Conservation (phyloP, 2,329 filamentous ascomycete genomes). For the Xylaria sp. region DNA sequence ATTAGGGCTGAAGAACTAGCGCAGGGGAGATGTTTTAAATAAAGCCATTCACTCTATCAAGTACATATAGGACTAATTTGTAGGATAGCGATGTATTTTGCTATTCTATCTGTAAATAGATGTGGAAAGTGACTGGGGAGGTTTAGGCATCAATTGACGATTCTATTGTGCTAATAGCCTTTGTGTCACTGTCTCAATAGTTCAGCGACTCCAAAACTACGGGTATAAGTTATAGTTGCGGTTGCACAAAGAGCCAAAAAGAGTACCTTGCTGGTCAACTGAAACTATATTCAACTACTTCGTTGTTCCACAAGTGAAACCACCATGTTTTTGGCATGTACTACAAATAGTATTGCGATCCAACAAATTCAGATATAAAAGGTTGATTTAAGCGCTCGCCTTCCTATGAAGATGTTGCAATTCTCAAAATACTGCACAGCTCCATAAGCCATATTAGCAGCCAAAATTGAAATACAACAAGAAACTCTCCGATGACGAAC, state of each 20-base stretch:
- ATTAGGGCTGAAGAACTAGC: not conserved
- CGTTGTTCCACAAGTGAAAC: not conserved
- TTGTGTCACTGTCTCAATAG: no score
- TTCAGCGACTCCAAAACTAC: not conserved
- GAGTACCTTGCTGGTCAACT: not conserved
- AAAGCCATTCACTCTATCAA: no score
- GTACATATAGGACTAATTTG: no score
- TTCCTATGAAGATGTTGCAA: not conserved
- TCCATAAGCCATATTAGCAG: not conserved
- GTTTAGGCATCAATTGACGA: not conserved
- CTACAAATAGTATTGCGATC: no score
- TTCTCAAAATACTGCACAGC: not conserved
- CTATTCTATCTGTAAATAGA: no score
- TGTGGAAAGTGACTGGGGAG: no score
- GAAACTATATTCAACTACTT: not conserved
- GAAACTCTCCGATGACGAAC: not conserved
- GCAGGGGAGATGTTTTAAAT: no score
- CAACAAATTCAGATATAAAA: no score
- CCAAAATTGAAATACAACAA: not conserved
- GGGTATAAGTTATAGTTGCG: not conserved
- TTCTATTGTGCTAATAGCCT: not conserved
- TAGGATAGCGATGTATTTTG: no score
- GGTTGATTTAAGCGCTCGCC: no score
- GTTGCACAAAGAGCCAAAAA: not conserved
- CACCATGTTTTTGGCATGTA: no score